phyloP scores from a whole-genome alignment of 495 filamentous ascomycete genomes.

The Neurospora intermedia region DNA sequence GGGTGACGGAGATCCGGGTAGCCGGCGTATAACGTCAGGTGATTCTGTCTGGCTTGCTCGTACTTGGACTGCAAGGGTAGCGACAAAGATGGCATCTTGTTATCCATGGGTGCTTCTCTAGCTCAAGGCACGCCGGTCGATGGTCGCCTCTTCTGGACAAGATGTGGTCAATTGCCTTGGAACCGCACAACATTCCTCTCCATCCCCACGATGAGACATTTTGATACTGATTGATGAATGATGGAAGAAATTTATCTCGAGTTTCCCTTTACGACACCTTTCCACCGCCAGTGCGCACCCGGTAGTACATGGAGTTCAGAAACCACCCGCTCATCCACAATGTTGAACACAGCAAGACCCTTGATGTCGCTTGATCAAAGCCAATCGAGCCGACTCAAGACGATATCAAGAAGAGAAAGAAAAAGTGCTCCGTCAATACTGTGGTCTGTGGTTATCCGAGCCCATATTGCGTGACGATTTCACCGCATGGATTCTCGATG shows the following conservation, averaged over 20 bases:
- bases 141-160: background rate
- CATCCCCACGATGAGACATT: background rate
- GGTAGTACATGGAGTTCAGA: background rate
- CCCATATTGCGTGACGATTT: background rate
- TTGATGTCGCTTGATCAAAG: background rate
- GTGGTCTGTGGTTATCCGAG: background rate
- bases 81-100: background rate
- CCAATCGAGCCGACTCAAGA: background rate
- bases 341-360: background rate
- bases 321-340: background rate
- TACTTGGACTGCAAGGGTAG: background rate
- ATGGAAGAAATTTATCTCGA: background rate
- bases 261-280: background rate
- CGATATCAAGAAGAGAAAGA: background rate
- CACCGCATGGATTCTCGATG: background rate
- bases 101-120: background rate
- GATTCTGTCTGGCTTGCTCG: background rate
- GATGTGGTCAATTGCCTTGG: background rate
- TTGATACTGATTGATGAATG: background rate
- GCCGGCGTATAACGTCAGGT: background rate
- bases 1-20: background rate
- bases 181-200: background rate
- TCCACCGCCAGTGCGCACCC: background rate
- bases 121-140: background rate
- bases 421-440: background rate